These are phyloP conservation scores for Drosera spatulata DNA, from an alignment of 179 eudicot genomes.

Conservation along the genomic window DNA sequence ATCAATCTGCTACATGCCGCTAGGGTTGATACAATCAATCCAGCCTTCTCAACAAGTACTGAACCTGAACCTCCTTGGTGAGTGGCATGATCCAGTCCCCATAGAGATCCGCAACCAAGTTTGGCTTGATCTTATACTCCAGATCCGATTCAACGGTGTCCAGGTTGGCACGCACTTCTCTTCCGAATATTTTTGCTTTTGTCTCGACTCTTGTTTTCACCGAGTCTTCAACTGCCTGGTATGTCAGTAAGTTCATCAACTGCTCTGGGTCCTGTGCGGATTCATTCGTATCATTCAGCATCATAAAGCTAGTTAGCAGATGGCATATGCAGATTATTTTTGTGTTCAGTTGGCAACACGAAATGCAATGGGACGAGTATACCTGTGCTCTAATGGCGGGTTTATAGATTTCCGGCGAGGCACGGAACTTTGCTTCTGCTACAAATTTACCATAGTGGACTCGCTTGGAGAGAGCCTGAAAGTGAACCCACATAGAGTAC, in stretches of 20 bases:
- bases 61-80: slow-evolving; percentile 78
- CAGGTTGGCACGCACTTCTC: slow-evolving; percentile 34
- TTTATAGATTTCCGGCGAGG: slow-evolving; percentile 53
- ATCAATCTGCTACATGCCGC: too few species aligned
- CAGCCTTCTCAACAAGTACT: slow-evolving; percentile 66
- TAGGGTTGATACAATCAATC: slow-evolving; percentile 22
- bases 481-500: neutral
- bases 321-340: too few species aligned
- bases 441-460: slow-evolving; percentile 90
- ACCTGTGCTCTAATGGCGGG: slow-evolving; percentile 67
- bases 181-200: slow-evolving; percentile 67
- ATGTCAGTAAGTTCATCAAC: slow-evolving; percentile 66
- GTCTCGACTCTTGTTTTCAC: slow-evolving; percentile 60
- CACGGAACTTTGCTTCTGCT: slow-evolving; percentile 79
- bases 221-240: slow-evolving; percentile 53
- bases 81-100: slow-evolving; percentile 91
- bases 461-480: slow-evolving; percentile 79
- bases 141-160: slow-evolving; percentile 31
- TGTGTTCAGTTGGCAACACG: too few species aligned
- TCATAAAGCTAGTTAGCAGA: too few species aligned
- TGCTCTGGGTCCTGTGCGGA: slow-evolving; percentile 38
- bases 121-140: slow-evolving; percentile 62
- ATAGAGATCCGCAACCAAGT: slow-evolving; percentile 66
- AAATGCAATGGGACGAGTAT: slow-evolving; percentile 4
- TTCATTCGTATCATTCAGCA: too few species aligned